phyloP scores from a whole-genome alignment of 441 rosid species.

The Metrosideros polymorpha region DNA sequence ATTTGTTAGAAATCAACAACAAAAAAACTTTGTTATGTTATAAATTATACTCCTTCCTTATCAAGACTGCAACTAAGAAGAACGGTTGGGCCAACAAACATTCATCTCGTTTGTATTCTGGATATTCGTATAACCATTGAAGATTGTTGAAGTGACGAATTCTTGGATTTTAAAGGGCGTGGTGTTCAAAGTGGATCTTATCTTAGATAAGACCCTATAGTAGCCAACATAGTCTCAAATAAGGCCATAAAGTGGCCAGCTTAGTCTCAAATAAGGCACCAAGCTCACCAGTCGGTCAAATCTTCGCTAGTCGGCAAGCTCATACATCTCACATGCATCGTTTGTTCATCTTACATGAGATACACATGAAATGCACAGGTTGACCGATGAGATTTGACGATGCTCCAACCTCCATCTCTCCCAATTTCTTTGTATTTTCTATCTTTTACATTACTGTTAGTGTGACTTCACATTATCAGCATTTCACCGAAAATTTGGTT shows the following conservation, averaged over 20 bases:
- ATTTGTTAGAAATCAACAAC: no score
- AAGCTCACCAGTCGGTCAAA: background rate
- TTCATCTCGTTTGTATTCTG: no score
- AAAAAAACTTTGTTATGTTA: no score
- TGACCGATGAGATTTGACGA: background rate
- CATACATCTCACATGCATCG: background rate
- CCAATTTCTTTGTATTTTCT: background rate
- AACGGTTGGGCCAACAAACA: no score
- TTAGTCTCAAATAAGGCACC: background rate
- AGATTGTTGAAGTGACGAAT: no score
- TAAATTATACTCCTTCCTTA: no score
- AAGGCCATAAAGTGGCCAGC: background rate
- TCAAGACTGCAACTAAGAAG: no score
- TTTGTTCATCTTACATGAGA: background rate
- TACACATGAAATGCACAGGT: background rate
- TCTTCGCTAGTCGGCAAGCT: accelerated
- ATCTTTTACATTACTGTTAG: background rate
- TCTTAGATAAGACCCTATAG: no score
- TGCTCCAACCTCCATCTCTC: background rate
- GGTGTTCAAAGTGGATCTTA: accelerated
- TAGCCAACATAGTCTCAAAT: no score
- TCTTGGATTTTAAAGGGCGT: no score
- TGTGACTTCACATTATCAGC: background rate
- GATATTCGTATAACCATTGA: no score
- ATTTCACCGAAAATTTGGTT: background rate